phyloP scores from a whole-genome alignment of 345 rosid species.

The Geranium brycei region DNA sequence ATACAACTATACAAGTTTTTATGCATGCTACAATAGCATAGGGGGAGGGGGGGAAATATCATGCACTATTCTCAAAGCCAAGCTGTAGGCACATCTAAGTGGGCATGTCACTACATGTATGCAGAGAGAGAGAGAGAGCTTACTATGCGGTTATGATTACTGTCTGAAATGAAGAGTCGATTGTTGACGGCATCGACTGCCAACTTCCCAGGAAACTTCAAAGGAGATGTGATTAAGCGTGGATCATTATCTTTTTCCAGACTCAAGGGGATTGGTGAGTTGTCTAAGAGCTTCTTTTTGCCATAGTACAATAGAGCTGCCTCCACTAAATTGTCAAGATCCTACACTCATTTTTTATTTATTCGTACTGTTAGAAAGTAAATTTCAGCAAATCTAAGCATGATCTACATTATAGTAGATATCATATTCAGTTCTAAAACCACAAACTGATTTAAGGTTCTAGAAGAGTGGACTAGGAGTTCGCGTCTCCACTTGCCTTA shows the following conservation, averaged over 20 bases:
- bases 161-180: slow-evolving; percentile 84
- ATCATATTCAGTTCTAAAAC: too few species aligned
- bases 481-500: too few species aligned
- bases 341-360: slow-evolving; percentile 23
- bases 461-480: too few species aligned
- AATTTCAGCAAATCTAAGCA: background rate
- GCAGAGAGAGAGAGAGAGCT: slow-evolving; percentile 17
- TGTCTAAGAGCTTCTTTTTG: slow-evolving; percentile 54
- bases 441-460: too few species aligned
- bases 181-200: slow-evolving; percentile 75
- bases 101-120: background rate
- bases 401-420: too few species aligned
- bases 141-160: slow-evolving; percentile 95
- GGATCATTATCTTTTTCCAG: slow-evolving; percentile 82
- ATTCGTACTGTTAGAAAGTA: background rate
- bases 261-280: slow-evolving; percentile 47
- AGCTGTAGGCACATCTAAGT: background rate
- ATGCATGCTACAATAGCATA: background rate
- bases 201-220: slow-evolving; percentile 93
- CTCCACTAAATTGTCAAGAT: slow-evolving; percentile 73
- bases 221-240: slow-evolving; percentile 58
- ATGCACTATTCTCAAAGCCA: background rate
- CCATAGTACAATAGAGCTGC: slow-evolving; percentile 79
- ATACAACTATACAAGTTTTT: background rate
- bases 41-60: background rate